phyloP scores from a whole-genome alignment of 257 asterid genomes.

The Ilex aquifolium region DNA sequence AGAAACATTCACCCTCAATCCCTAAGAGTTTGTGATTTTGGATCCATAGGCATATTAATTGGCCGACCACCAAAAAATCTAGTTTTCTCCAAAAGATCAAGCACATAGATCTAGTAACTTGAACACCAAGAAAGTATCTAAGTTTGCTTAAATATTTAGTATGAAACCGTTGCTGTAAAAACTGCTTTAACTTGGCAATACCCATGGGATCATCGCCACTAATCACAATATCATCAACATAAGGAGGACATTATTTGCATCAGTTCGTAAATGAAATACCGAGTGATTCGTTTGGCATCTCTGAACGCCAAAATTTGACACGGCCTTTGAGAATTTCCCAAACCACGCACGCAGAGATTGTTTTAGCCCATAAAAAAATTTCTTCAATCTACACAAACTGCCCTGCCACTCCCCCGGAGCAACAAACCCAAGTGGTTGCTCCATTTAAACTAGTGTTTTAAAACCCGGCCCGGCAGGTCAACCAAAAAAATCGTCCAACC shows the following conservation, averaged over 20 bases:
- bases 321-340: neutral
- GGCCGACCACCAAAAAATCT: neutral
- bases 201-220: too few relatives aligned
- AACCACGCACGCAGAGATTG: neutral
- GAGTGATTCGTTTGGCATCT: neutral
- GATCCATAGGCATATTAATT: neutral
- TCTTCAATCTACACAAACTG: neutral
- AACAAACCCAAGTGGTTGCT: neutral
- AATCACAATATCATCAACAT: too few relatives aligned
- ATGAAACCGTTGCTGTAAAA: neutral
- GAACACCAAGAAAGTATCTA: neutral
- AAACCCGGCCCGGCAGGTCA: too few relatives aligned
- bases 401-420: neutral
- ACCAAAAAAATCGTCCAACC: too few relatives aligned
- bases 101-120: neutral
- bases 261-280: too few relatives aligned
- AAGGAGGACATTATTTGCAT: too few relatives aligned
- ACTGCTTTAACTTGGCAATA: neutral
- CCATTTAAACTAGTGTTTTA: neutral
- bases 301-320: neutral
- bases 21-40: neutral
- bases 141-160: neutral
- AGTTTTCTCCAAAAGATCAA: neutral
- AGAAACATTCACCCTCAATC: too few relatives aligned
- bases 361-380: neutral